Base-by-base conservation (phyloP, 495 filamentous ascomycete species). In the Cercophora samala region DNA sequence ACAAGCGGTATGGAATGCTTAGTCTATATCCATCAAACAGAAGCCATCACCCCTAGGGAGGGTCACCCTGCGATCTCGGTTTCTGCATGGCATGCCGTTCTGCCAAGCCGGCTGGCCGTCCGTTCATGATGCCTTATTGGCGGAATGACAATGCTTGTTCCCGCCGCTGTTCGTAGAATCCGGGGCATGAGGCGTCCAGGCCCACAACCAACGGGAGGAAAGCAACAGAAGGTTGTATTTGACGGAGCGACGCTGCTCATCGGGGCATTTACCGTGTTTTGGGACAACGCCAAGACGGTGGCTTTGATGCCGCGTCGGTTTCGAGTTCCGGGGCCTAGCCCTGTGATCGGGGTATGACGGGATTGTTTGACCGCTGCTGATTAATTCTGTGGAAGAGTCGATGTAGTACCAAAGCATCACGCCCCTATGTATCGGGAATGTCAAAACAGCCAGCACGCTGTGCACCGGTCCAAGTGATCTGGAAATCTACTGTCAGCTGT, bases 281-380 rank as follows among this genome's bases (percentile, higher is more conserved):
- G 18, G 46, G 46, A 59, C n/a, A 3, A 18, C 24, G 73, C 71
- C 68, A 75, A 73, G 71, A 64, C 69, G 67, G 71, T 51, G 62
- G 65, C 63, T 63, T 26, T 58, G 23, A 25, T 29, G 55, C 68
- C 68, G 60, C 37, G 5, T 37, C 29, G 60, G 26, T 37, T 56
- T 62, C 21, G 24, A 54, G 59, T 58, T 67, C 61, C 64, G 59
- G 18, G 42, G 23, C 17, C 61, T 60, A 58, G 54, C 23, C 46
- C 58, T 46, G 69, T 46, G 32, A 55, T 42, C 15, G 37, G 37
- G 37, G 15, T 46, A 9, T 46, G 37, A 2, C 37, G 37, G 37
- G 11, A 13, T 13, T 46, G 13, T 5, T 46, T 46, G 37, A 46
- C 37, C 13, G 9, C 13, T 46, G 37, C 37, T 46, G 13, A 18